Percentiles rank a stretch among this genome's conserved stretches.
phyloP scores from a whole-genome alignment of 2,329 filamentous ascomycete species.

The Blastomyces parvus region DNA sequence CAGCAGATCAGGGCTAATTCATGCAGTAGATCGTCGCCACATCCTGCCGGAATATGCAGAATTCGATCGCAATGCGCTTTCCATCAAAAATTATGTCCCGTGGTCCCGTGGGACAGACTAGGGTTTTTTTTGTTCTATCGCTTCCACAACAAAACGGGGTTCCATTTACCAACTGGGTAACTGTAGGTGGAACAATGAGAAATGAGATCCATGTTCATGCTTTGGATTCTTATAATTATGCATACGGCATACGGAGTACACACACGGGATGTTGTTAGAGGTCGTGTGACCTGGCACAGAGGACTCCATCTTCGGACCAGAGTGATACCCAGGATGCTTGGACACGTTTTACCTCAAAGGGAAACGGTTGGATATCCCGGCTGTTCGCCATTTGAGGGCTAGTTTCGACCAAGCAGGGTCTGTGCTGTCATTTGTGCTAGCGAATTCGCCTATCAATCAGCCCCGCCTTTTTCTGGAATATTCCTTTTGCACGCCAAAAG shows the following conservation, averaged over 20 bases:
- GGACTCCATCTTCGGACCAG: too few relatives aligned
- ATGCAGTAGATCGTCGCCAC: not conserved
- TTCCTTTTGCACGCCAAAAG: not conserved
- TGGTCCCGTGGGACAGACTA: not conserved
- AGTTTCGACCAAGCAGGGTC: not conserved
- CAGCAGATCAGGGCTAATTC: not conserved
- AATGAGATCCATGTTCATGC: not conserved
- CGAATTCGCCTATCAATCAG: not conserved
- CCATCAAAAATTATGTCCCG: not conserved
- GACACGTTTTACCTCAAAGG: not conserved
- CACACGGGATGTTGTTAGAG: too few relatives aligned
- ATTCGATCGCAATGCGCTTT: not conserved
- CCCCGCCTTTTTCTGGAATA: not conserved
- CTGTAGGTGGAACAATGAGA: not conserved
- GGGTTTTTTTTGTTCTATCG: not conserved
- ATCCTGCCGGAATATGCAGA: not conserved
- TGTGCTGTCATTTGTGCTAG: not conserved
- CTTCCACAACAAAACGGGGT: not conserved
- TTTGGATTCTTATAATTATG: not conserved
- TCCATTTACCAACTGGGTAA: not conserved
- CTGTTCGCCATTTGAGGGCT: not conserved
- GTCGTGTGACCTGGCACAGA: too few relatives aligned
- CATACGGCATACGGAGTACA: too few relatives aligned
- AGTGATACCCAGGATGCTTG: not conserved
- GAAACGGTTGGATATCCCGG: not conserved